Base-by-base conservation (phyloP, 176 grass and related monocot species). In the barley (Hordeum vulgare) region DNA sequence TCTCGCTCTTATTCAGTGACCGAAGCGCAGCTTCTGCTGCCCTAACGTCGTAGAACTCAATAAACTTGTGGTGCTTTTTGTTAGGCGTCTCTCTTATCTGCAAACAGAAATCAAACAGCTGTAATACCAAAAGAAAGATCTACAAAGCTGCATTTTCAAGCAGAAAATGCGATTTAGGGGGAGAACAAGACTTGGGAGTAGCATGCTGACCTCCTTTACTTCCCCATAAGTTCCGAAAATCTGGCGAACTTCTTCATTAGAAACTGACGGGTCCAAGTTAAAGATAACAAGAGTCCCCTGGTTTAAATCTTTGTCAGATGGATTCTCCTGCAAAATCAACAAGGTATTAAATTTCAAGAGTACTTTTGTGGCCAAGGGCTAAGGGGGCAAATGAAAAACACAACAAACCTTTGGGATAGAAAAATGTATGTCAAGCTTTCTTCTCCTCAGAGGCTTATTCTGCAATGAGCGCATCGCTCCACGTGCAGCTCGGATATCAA, bases 271-370 rank as follows among this genome's bases (percentile, higher is more conserved):
- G 28, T 97, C 94, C 35, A 97, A 63, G 89, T 97, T 97, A 82
- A 94, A 97, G 82, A 97, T 92, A 23, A 97, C 94, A 40, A 97
- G 91, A 36, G 94, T 97, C 79, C 94, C 94, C 87, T 97, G 94
- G 83, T 97, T 97, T 87, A 97, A 84, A 90, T 97, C 94, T 94
- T 97, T 97, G 61, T 97, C 94, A 0, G 94, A 97, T 80, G 94
- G 94, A 59, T 97, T 97, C 39, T 94, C 92, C 94, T 97, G 80
- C 63, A 85, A 87, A 14, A 66, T 41, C 33, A 90, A 89, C 25
- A 90, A 7, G 71, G 72, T 28, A 66, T 67, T 83, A 6, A 85
- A 17, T 81, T 77, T 21, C 9, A 77, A 72, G 3, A 70, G 11
- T 53, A 24, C 13, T 68, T 74, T 51, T n/a, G 21, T 42, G 36